Base-by-base conservation (phyloP, 768 basidiomycete species). In the Suillus plorans region DNA sequence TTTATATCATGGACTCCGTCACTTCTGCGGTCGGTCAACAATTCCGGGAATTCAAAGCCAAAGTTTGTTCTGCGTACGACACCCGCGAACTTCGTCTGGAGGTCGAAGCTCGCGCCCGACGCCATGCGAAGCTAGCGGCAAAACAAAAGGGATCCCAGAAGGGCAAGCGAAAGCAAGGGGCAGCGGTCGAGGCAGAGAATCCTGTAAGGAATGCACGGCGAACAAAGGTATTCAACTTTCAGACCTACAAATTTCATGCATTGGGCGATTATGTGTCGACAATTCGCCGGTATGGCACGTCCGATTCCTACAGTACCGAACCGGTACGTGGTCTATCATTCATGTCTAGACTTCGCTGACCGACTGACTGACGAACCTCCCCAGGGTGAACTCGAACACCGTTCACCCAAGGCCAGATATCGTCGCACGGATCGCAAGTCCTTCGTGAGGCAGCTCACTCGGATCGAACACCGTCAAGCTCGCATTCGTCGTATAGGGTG, bases 281-380 rank as follows among this genome's bases (percentile, higher is more conserved):
- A 0, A 73, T 74, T 25, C 34, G 25, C 2, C 37, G 45, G 9
- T 71, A 68, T 66, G 78, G 80, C 0, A 76, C 78, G 6, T 75
- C 74, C 3, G 78, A 81, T 58, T 67, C 64, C 4, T 80, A 76
- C 64, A 74, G 77, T 0, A 80, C 78, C 1, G 71, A 78, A 55
- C 42, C 36, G 1, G 47, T 81, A 0, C n/a, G 28, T 45, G 28
- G 28, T 28, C 28, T 28, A 28, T 28, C 28, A 4, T 28, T 28
- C 28, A 28, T 28, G 1, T 28, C 28, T 28, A 28, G 28, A 28
- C 28, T 28, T 28, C 28, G 28, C 28, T 28, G 28, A 28, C 28
- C 1, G 28, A n/a, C n/a, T n/a, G n/a, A 39, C 13, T 39, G 28
- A 28, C 28, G 28, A 28, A 44, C 18, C 8, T 55, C 8, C 5